Percentiles rank a stretch among this genome's conserved stretches.
phyloP scores from a whole-genome alignment of 805 yeast genomes.

The Metschnikowia borealis region DNA sequence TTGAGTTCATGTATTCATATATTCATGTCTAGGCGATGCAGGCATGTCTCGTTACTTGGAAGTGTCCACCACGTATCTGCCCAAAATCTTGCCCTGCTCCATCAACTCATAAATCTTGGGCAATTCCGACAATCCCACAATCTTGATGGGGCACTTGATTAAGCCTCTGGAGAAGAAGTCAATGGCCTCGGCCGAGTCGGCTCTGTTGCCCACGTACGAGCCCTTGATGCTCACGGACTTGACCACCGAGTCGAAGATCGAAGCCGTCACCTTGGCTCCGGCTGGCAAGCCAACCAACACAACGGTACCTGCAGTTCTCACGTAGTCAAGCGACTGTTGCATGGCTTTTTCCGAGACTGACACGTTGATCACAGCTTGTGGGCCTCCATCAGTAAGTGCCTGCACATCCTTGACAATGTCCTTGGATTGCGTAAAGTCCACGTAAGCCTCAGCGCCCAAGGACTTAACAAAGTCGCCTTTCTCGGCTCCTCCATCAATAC shows the following conservation, averaged over 20 bases:
- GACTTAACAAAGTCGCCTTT: conserved; percentile 46
- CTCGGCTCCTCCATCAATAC: conserved; percentile 66
- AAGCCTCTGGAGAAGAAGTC: conserved; percentile 71
- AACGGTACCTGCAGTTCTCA: conserved; percentile 32
- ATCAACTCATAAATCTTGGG: conserved; percentile 67
- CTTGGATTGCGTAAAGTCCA: conserved; percentile 37
- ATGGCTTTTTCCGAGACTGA: conserved; percentile 71
- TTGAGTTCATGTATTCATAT: not conserved
- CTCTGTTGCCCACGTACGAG: conserved; percentile 86
- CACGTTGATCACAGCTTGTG: conserved; percentile 72
- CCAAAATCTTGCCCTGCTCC: conserved; percentile 81
- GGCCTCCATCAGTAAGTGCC: conserved; percentile 65
- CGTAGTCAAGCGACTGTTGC: conserved; percentile 40
- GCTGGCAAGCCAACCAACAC: conserved; percentile 71
- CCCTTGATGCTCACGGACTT: conserved; percentile 71
- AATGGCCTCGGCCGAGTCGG: conserved; percentile 77
- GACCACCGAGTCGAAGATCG: conserved; percentile 71
- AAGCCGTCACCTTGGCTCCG: conserved; percentile 65
- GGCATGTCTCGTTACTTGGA: conserved; percentile 18
- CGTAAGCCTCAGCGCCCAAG: conserved; percentile 26
- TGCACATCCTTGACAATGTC: conserved; percentile 54
- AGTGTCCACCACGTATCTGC: conserved; percentile 86
- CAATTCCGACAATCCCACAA: conserved; percentile 72
- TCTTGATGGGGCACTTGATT: conserved; percentile 67
- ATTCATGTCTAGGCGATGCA: not conserved